Evolutionary conservation across 2,329 filamentous ascomycete genomes (phyloP).

Genomic region (Aspergillus caelatus): DNA sequence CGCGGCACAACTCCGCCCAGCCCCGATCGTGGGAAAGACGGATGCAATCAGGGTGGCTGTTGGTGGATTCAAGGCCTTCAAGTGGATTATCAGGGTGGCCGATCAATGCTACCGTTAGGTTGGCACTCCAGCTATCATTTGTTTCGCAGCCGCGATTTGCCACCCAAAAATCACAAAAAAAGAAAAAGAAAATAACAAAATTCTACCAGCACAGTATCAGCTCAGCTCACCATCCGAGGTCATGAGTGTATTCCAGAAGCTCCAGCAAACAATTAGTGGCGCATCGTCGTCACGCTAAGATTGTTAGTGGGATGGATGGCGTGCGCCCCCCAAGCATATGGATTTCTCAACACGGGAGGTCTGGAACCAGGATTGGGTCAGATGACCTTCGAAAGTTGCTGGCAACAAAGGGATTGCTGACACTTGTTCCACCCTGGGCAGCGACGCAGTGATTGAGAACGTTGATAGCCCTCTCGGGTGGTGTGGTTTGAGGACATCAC

Average conservation of each 20-base stretch:
- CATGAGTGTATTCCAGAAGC: conserved; percentile 4
- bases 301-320: background rate
- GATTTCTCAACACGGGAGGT: background rate
- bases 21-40: background rate
- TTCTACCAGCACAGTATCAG: background rate
- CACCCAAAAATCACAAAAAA: background rate
- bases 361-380: background rate
- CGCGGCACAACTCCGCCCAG: background rate
- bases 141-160: background rate
- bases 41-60: background rate
- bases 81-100: background rate
- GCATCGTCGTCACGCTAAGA: background rate
- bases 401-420: background rate
- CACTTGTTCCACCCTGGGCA: background rate
- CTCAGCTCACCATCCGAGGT: background rate
- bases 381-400: background rate
- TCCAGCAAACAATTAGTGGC: background rate
- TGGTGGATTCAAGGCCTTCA: background rate
- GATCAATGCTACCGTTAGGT: background rate
- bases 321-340: background rate
- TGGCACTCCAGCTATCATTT: background rate
- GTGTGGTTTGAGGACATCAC: conserved; percentile 4
- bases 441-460: background rate
- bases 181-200: background rate
- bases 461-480: background rate